Evolutionary conservation across 257 asterid genomes (phyloP), one percentile per base, ranked within the genome.

Genomic region (Lycium ferocissimum): DNA sequence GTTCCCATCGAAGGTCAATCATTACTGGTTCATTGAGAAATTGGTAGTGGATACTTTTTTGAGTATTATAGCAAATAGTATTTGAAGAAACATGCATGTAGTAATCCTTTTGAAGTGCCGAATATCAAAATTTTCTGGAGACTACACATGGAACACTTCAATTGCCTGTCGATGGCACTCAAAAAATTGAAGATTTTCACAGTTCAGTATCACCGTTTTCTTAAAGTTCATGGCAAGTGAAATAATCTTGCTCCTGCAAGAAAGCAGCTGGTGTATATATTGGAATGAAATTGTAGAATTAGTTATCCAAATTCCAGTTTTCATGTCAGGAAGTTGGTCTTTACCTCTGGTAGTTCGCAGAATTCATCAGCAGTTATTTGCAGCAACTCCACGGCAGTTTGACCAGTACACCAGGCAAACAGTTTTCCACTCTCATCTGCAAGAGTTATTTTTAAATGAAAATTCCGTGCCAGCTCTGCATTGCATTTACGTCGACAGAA

Each of bases 301-400:
- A 47, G 20, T 13, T 13, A 26, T 76, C 82, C 63, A 51, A 76
- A 76, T 76, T 76, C 63, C 15, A 14, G 63, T 26, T 76, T 51
- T 76, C 63, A 26, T 76, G 82, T 49, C 43, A 76, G 63, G 63
- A 22, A 47, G 61, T 47, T 20, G 59, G 59, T 63, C 9, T 38
- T 85, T 90, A 96, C 99, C 98, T 96, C 99, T 37, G 95, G 92
- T 63, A 96, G 89, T 62, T 82, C 94, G 83, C 87, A 83, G 84
- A 96, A 95, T 85, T 94, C 98, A 49, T 90, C 90, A 1, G 98
- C 94, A 80, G 97, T 90, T 85, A 96, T 96, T 84, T 96, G 99
- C 84, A 95, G 94, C 91, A 96, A 86, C 88, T 94, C 98, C 3
- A 95, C 92, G 54, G 99, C 99, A 79, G 98, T 94, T 85, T 92